Percentiles rank a stretch among this genome's conserved stretches.
These are phyloP conservation scores for Metschnikowia proteae DNA, from an alignment of 805 yeast species.

Conservation along the genomic window DNA sequence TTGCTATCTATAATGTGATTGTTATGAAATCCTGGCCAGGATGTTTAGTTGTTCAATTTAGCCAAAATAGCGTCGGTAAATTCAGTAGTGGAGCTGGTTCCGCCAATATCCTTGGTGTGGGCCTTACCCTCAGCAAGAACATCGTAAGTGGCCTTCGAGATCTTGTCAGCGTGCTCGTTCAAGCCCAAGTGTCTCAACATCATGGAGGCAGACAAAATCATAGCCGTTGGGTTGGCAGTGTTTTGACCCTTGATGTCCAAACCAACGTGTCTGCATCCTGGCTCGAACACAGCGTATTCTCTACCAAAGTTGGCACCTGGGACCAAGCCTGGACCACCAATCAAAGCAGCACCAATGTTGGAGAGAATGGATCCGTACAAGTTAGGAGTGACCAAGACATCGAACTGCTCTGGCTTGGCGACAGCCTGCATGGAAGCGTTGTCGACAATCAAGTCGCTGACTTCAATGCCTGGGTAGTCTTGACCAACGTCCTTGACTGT, in stretches of 20 bases:
- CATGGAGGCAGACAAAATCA: conserved; percentile 88
- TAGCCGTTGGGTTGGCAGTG: conserved; percentile 97
- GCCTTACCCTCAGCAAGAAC: conserved; percentile 85
- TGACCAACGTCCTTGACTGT: conserved; percentile 82
- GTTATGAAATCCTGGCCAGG: not conserved
- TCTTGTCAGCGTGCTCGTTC: conserved; percentile 77
- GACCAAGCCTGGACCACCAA: conserved; percentile 98
- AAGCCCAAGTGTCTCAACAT: conserved; percentile 94
- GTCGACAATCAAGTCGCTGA: conserved; percentile 93
- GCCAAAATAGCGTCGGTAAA: conserved; percentile 87
- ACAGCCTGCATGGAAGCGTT: conserved; percentile 99
- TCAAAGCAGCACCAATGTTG: conserved; percentile 94
- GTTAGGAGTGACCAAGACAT: conserved; percentile 96
- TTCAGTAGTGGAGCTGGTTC: conserved; percentile 83
- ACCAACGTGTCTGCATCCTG: conserved; percentile 99
- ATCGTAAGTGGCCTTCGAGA: conserved; percentile 82
- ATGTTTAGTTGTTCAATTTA: conserved; percentile 45
- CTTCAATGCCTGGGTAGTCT: conserved; percentile 79
- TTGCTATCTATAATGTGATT: conserved; percentile 11
- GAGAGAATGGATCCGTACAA: conserved; percentile 96
- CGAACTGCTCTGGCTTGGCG: conserved; percentile 96
- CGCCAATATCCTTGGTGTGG: conserved; percentile 90
- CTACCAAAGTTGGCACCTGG: conserved; percentile 99
- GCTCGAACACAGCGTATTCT: conserved; percentile 96
- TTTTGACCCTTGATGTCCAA: conserved; percentile 91